A percentile compares a stretch with the other conserved stretches of the same genome.
Conservation (phyloP, 2,329 filamentous ascomycete species). For the Aspergillus brasiliensis region DNA sequence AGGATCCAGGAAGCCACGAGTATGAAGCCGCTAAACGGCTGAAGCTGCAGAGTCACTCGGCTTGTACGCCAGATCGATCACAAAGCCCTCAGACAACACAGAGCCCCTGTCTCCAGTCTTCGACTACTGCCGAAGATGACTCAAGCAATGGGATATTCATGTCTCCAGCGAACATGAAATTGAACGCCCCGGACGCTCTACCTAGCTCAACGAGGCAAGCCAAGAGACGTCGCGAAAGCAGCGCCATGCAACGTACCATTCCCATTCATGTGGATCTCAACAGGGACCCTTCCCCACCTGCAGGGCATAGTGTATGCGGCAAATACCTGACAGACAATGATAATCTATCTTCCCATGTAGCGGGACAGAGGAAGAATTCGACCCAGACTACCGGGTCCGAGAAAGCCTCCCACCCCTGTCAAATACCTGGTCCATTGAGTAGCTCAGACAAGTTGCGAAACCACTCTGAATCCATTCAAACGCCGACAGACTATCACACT, state of each 20-base stretch:
- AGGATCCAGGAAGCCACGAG: constrained; percentile 63
- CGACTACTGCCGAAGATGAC: neutral
- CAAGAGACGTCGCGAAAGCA: neutral
- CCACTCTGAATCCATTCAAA: neutral
- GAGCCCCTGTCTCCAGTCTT: constrained; percentile 19
- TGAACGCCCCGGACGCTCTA: neutral
- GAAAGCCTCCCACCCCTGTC: neutral
- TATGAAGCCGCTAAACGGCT: constrained; percentile 63
- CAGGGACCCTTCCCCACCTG: neutral
- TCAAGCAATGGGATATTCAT: neutral
- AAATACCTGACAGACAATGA: constrained; percentile 23
- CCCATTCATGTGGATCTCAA: constrained; percentile 26
- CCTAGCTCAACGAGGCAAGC: neutral
- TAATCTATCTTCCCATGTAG: constrained; percentile 23
- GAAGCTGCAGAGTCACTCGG: constrained; percentile 53
- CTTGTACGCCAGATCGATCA: constrained; percentile 23
- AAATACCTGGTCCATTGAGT: neutral
- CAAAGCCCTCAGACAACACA: constrained; percentile 26
- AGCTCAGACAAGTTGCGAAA: neutral
- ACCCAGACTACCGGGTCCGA: neutral
- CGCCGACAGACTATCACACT: neutral
- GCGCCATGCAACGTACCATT: constrained; percentile 4
- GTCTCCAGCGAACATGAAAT: neutral
- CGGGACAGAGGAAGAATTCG: constrained; percentile 14
- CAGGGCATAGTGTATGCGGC: neutral